Evolutionary conservation across 495 filamentous ascomycete species (phyloP).

Genomic region (Podospora fimiseda): DNA sequence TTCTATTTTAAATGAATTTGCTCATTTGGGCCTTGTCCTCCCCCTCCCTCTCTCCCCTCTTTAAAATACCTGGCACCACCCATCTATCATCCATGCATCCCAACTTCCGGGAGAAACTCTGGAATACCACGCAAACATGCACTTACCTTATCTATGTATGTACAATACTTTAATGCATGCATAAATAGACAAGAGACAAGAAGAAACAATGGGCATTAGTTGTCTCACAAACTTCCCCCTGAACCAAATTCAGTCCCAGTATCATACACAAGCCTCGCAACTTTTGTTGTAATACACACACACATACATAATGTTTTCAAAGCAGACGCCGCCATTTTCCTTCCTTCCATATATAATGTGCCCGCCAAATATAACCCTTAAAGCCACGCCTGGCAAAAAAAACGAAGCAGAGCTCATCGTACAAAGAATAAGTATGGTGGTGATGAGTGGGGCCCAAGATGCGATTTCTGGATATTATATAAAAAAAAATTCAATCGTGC

Average conservation of each 20-base stretch:
- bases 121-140: too few species aligned
- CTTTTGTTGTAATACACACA: neutral
- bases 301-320: neutral
- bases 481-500: too few species aligned
- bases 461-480: too few species aligned
- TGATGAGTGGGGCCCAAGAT: neutral
- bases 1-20: neutral
- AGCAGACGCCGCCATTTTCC: neutral
- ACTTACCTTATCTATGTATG: too few species aligned
- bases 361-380: neutral
- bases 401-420: neutral
- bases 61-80: neutral
- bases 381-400: too few species aligned
- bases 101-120: too few species aligned
- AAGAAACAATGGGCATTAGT: neutral
- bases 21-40: neutral
- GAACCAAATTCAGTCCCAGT: too few species aligned
- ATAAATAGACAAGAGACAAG: neutral
- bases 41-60: neutral
- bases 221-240: neutral
- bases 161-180: too few species aligned
- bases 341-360: neutral
- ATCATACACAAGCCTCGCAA: neutral
- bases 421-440: neutral
- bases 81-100: too few species aligned